These are phyloP conservation scores for Aphanomyces invadans DNA, from an alignment of 352 stramenopile species.

Conservation along the genomic window DNA sequence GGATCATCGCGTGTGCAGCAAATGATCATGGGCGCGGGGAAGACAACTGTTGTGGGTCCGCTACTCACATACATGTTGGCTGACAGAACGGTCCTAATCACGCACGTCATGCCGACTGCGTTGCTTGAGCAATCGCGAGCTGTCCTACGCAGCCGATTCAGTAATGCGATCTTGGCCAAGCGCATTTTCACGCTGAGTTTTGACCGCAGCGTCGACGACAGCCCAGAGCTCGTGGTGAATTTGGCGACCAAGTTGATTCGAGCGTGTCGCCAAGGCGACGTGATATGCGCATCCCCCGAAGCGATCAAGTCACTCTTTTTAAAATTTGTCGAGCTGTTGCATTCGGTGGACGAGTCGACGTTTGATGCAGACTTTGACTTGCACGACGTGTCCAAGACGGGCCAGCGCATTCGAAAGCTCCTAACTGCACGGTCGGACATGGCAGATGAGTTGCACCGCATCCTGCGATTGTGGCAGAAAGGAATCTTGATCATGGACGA, in stretches of 20 bases:
- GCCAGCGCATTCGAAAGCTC: slow-evolving; percentile 53
- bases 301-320: slow-evolving; percentile 99
- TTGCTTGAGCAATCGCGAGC: slow-evolving; percentile 97
- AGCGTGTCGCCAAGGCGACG: slow-evolving; percentile 84
- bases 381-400: slow-evolving; percentile 56
- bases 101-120: slow-evolving; percentile 97
- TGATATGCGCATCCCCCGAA: slow-evolving; percentile 98
- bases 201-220: slow-evolving; percentile 90
- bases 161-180: slow-evolving; percentile 92
- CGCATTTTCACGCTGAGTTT: slow-evolving; percentile 99
- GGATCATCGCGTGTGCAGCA: slow-evolving; percentile 85
- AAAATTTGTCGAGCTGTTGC: slow-evolving; percentile 94
- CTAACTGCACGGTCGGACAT: slow-evolving; percentile 79
- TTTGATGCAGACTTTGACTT: slow-evolving; percentile 60
- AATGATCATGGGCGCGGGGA: slow-evolving; percentile 99
- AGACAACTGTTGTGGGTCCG: slow-evolving; percentile 99
- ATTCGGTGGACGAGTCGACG: slow-evolving; percentile 81
- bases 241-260: slow-evolving; percentile 84
- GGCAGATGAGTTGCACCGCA: slow-evolving; percentile 85
- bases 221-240: slow-evolving; percentile 46
- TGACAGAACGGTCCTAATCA: slow-evolving; percentile 92
- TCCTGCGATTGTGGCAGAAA: slow-evolving; percentile 87
- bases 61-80: slow-evolving; percentile 97
- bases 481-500: slow-evolving; percentile 92
- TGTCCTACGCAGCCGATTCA: slow-evolving; percentile 97